Evolutionary conservation across 2,329 filamentous ascomycete species (phyloP), one percentile per base, ranked within the genome.

Genomic region (Sphaerulina vaccinii): DNA sequence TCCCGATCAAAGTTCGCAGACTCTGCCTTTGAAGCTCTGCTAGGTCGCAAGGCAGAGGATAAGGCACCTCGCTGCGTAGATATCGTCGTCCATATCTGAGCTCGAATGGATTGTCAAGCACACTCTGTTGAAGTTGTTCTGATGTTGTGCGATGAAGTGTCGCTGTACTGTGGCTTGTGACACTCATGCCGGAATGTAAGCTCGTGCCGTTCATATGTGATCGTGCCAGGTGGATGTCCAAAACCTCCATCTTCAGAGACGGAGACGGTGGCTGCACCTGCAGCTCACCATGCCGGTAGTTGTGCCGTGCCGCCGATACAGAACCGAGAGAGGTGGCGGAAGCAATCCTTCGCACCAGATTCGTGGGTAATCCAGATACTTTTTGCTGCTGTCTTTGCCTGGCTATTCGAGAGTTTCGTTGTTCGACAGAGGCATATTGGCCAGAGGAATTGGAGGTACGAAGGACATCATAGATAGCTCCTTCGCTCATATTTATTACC

Each of bases 41-140:
- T 35, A 96, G 80, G 72, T 96, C 92, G 73, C 87, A 86, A 33
- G 92, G 92, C 2, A 96, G 77, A n/a, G 90, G 90, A 64, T 97
- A 96, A 6, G 82, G 74, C 23, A 88, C 75, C 65, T 95, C 88
- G 27, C 45, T 48, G 66, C 87, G 83, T 58, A 95, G 80, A 71
- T 92, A 96, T 40, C 86, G 86, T 52, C 90, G 86, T 46, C 89
- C 89, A 73, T 93, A 86, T 64, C 86, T 84, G 58, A 85, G 74
- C 59, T 87, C 64, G 45, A 58, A 65, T 3, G 61, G 55, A 16
- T 52, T 49, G 18, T 47, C 49, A 13, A 53, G 53, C 15, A 58
- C 33, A 13, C 39, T 41, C 16, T 47, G 42, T 35, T 54, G 35
- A 19, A 40, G 35, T 41, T 56, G 40, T 43, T 54, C 56, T 8